Conservation (phyloP, 2,329 filamentous ascomycete species). For the Alternaria arborescens region DNA sequence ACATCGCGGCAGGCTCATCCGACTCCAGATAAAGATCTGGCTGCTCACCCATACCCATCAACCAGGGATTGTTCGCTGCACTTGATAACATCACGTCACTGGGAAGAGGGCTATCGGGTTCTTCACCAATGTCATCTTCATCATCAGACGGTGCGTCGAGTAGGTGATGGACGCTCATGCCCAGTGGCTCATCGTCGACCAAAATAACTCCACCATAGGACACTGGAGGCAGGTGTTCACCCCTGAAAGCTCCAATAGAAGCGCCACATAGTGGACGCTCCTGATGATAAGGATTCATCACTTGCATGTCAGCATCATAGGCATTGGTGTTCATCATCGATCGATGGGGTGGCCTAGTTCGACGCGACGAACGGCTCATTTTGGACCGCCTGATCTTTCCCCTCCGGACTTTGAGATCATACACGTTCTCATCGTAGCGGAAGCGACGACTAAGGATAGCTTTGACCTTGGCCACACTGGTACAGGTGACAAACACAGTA, state of each 20-base stretch:
- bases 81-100: constrained; percentile 54
- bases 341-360: constrained; percentile 46
- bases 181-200: constrained; percentile 84
- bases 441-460: constrained; percentile 75
- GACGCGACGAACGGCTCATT: constrained; percentile 49
- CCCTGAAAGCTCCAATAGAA: constrained; percentile 89
- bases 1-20: constrained; percentile 40
- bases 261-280: constrained; percentile 82
- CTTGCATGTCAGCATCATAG: constrained; percentile 50
- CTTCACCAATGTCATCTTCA: constrained; percentile 56
- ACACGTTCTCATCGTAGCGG: constrained; percentile 70
- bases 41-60: constrained; percentile 49
- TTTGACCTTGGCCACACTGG: constrained; percentile 76
- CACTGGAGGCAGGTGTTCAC: constrained; percentile 86
- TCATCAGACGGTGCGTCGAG: constrained; percentile 72
- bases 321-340: constrained; percentile 51
- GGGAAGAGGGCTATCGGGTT: constrained; percentile 38
- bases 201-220: constrained; percentile 89
- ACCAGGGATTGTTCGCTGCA: constrained; percentile 49
- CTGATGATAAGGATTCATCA: constrained; percentile 79
- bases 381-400: constrained; percentile 73
- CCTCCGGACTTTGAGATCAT: constrained; percentile 75
- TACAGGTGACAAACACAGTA: constrained; percentile 80
- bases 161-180: constrained; percentile 98
- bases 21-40: constrained; percentile 43